Base-by-base conservation (phyloP, 441 rosid species). In the Populus hybrid region DNA sequence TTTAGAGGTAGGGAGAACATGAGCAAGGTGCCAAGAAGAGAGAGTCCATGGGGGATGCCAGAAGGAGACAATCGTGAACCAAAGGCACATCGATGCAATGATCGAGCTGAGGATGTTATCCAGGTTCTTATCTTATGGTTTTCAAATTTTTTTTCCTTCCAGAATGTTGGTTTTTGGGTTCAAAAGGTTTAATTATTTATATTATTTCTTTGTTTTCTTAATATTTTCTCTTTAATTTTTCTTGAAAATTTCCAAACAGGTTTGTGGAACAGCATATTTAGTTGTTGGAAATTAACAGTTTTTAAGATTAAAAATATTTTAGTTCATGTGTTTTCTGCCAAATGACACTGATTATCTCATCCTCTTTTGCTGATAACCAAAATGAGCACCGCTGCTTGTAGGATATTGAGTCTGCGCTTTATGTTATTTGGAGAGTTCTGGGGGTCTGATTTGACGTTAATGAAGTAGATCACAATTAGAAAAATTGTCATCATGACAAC, bases 11-110 rank as follows among this genome's bases (percentile, higher is more conserved):
- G 56, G 73, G 9, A 26, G 69, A 85, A 68, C 77, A 94, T 92
- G 98, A 89, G 95, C 73, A 97, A 91, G 97, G 99, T 96, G 81
- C 98, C 97, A 77, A 86, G 98, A 77, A 91, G 98, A 69, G 98
- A 93, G 87, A 92, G 98, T 72, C 99, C 99, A 72, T 94, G 99
- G 99, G 98, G 99, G 11, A 66, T 72, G 82, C 86, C 98, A 3
- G 96, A 87, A 81, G 96, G 92, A 65, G 92, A 92, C 20, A 84
- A 88, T 71, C 92, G 93, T 14, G 88, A 95, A 77, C 98, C 98
- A 9, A 94, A 92, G 82, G 94, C 98, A 12, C 99, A 96, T 74
- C 89, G 99, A 70, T 96, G 98, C 91, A 94, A 94, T 81, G 99
- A 94, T 84, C 94, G 99, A n/a, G 95, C 88, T 33, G 99, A 96